Conservation (phyloP, 192 early-diverging fungal genomes). For the Coemansia sp. region DNA sequence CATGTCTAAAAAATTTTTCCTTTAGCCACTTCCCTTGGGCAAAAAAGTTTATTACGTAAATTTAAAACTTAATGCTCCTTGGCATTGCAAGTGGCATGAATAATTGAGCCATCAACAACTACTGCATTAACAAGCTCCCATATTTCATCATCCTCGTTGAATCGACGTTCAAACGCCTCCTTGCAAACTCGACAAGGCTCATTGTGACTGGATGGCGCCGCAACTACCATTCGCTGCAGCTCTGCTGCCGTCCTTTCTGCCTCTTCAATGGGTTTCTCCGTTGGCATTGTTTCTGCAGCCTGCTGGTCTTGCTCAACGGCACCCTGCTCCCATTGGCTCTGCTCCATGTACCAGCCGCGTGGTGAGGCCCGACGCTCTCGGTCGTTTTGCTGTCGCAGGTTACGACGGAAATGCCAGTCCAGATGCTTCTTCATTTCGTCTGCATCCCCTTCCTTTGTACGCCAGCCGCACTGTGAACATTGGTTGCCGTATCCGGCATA, state of each 20-base stretch:
- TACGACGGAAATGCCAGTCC: slow-evolving; percentile 97
- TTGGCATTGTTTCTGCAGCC: slow-evolving; percentile 24
- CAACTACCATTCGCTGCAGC: slow-evolving; percentile 41
- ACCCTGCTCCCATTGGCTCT: slow-evolving; percentile 48
- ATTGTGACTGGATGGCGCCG: slow-evolving; percentile 46
- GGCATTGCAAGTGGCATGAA: slow-evolving; percentile 50
- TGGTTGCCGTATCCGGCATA: slow-evolving; percentile 72
- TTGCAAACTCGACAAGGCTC: slow-evolving; percentile 72
- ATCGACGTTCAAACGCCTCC: slow-evolving; percentile 70
- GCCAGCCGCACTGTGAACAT: slow-evolving; percentile 92
- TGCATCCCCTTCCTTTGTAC: slow-evolving; percentile 64
- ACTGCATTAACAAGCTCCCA: slow-evolving; percentile 74
- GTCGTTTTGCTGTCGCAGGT: slow-evolving; percentile 75
- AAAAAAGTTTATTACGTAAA: slow-evolving; percentile 1
- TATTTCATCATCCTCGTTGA: slow-evolving; percentile 73
- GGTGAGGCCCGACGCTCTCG: slow-evolving; percentile 76
- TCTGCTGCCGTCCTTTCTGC: slow-evolving; percentile 27
- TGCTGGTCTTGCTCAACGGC: slow-evolving; percentile 8
- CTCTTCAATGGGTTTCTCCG: slow-evolving; percentile 27
- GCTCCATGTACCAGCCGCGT: slow-evolving; percentile 83
- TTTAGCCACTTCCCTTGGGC: background rate
- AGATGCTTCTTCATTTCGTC: slow-evolving; percentile 83
- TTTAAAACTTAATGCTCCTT: background rate
- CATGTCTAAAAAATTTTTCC: too few species aligned
- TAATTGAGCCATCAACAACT: slow-evolving; percentile 52